A percentile compares a stretch with the other conserved stretches of the same genome.
Evolutionary conservation across 495 filamentous ascomycete species (phyloP).

Genomic region (Astrocystis sublimbata): DNA sequence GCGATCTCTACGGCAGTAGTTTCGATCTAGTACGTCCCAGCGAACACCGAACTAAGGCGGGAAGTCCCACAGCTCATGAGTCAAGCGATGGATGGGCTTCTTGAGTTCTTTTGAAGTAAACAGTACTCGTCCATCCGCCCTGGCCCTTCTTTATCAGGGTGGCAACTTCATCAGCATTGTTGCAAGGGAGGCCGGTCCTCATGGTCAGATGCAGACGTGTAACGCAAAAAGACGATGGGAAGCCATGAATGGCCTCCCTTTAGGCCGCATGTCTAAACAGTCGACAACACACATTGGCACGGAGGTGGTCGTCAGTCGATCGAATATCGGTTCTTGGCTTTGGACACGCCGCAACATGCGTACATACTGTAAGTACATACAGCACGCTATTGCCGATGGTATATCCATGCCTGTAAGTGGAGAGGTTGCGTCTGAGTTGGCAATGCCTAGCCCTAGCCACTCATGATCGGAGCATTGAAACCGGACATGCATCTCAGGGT

Average conservation of each 20-base stretch:
- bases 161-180: slow-evolving; percentile 4
- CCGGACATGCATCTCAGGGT: slow-evolving; percentile 6
- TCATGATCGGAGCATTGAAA: slow-evolving; percentile 11
- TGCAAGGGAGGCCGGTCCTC: not conserved
- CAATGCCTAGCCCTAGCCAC: slow-evolving; percentile 13
- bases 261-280: not conserved
- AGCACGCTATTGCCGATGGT: slow-evolving; percentile 13
- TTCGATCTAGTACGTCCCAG: not conserved
- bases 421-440: slow-evolving; percentile 17
- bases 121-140: not conserved
- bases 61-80: slow-evolving; percentile 11
- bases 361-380: no score
- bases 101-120: not conserved
- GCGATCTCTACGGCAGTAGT: slow-evolving; percentile 2
- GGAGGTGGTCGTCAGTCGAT: slow-evolving; percentile 8
- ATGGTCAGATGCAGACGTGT: slow-evolving; percentile 3
- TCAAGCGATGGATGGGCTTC: not conserved
- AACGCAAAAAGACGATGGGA: not conserved
- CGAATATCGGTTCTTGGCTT: slow-evolving; percentile 1
- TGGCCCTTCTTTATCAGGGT: not conserved
- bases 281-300: not conserved
- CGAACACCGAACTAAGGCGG: not conserved
- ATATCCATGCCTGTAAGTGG: slow-evolving; percentile 14
- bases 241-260: not conserved
- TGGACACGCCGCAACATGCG: slow-evolving; percentile 10